These are phyloP conservation scores for Ilex asprella DNA, from an alignment of 257 asterid species.

Conservation along the genomic window DNA sequence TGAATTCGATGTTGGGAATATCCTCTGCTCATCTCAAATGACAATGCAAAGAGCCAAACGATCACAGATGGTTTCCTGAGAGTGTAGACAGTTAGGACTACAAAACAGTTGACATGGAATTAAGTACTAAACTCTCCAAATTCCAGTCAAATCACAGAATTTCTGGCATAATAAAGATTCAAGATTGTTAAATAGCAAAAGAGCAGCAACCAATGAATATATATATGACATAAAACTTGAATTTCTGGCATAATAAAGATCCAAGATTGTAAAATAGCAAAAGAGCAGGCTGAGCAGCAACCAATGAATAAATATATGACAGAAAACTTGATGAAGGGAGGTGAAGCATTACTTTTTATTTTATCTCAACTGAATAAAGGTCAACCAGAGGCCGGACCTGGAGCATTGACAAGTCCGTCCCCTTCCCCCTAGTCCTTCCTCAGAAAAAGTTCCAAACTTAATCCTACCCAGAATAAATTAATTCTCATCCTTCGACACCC, in stretches of 20 bases:
- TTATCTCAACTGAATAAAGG: too few relatives aligned
- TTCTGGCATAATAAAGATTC: neutral
- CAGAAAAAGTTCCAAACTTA: too few relatives aligned
- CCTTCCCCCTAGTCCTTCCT: too few relatives aligned
- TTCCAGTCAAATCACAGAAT: neutral
- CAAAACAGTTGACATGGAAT: too few relatives aligned
- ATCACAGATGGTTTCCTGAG: constrained; percentile 76
- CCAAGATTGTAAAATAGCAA: neutral
- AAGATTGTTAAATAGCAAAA: neutral
- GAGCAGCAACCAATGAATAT: neutral
- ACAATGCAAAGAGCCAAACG: constrained; percentile 64
- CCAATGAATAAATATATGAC: neutral
- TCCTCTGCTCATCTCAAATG: constrained; percentile 64
- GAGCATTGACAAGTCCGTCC: too few relatives aligned
- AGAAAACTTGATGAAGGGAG: too few relatives aligned
- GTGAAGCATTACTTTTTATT: too few relatives aligned
- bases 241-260: neutral
- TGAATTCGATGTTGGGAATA: constrained; percentile 69
- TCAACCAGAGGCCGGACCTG: too few relatives aligned
- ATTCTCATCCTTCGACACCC: too few relatives aligned
- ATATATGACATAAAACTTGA: too few relatives aligned
- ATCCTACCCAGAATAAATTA: too few relatives aligned
- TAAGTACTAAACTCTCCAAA: too few relatives aligned
- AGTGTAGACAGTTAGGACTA: constrained; percentile 7
- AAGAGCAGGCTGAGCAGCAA: neutral